Percentiles rank a stretch among this genome's conserved stretches.
phyloP scores from a whole-genome alignment of 2,329 filamentous ascomycete species.

The Ophiostoma montium region DNA sequence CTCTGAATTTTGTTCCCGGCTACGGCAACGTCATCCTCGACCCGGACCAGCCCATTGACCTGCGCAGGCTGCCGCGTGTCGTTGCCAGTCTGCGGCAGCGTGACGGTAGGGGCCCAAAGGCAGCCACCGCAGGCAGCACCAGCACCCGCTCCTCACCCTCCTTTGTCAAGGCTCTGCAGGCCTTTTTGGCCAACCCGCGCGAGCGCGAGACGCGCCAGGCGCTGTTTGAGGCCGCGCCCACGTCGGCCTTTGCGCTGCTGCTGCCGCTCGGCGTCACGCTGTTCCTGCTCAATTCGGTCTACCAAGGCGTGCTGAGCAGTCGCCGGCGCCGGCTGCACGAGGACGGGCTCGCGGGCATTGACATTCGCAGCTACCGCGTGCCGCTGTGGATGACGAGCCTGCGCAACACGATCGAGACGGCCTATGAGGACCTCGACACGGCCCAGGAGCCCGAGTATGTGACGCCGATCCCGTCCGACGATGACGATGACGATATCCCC shows the following conservation, averaged over 20 bases:
- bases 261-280: constrained; percentile 57
- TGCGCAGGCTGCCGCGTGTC: not conserved
- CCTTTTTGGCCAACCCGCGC: constrained; percentile 9
- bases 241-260: constrained; percentile 51
- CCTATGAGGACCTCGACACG: constrained; percentile 59
- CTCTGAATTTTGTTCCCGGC: constrained; percentile 58
- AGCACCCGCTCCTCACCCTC: not conserved
- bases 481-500: not conserved
- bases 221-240: constrained; percentile 24
- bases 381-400: constrained; percentile 64
- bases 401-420: constrained; percentile 61
- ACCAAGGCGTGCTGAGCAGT: constrained; percentile 63
- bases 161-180: constrained; percentile 3
- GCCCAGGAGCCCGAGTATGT: constrained; percentile 60
- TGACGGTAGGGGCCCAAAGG: not conserved
- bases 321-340: constrained; percentile 67
- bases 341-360: constrained; percentile 50
- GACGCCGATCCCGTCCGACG: constrained; percentile 29
- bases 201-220: constrained; percentile 6
- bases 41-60: constrained; percentile 39
- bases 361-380: constrained; percentile 57
- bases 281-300: constrained; percentile 60
- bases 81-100: constrained; percentile 1
- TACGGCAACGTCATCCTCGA: constrained; percentile 68
- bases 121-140: not conserved